These are phyloP conservation scores for Alternaria tenuissima DNA, from an alignment of 2,329 filamentous ascomycete species.

Conservation along the genomic window DNA sequence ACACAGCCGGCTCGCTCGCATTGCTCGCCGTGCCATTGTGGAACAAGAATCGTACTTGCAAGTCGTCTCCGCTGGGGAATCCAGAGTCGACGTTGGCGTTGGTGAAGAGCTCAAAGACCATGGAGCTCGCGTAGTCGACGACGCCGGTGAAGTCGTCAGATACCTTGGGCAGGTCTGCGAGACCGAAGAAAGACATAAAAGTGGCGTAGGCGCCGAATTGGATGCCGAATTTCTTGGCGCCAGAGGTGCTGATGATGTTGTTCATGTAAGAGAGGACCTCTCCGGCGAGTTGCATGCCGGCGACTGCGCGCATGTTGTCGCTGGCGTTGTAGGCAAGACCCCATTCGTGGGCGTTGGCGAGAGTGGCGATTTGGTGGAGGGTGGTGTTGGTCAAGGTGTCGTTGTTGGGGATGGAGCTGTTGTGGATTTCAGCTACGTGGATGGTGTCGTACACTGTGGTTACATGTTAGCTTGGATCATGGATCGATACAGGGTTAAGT, in stretches of 20 bases:
- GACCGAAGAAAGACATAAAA: constrained; percentile 69
- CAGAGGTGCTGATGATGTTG: constrained; percentile 50
- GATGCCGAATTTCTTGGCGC: constrained; percentile 57
- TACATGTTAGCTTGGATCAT: neutral
- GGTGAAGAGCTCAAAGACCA: constrained; percentile 78
- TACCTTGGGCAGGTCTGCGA: constrained; percentile 59
- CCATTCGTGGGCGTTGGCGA: constrained; percentile 83
- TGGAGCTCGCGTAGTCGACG: constrained; percentile 83
- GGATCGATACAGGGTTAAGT: no score
- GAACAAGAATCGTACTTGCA: constrained; percentile 69
- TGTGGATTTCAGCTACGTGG: constrained; percentile 70
- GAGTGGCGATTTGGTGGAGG: constrained; percentile 70
- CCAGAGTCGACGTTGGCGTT: constrained; percentile 46
- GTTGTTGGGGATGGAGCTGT: constrained; percentile 65
- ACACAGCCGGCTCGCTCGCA: constrained; percentile 58
- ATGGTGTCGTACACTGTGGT: constrained; percentile 65
- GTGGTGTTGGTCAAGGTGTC: constrained; percentile 67
- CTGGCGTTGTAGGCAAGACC: constrained; percentile 80
- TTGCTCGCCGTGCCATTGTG: constrained; percentile 66
- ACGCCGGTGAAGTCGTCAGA: constrained; percentile 75
- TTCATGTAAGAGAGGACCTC: constrained; percentile 57
- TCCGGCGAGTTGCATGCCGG: constrained; percentile 59
- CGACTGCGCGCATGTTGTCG: constrained; percentile 56
- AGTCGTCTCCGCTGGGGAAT: constrained; percentile 58
- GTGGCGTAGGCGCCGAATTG: constrained; percentile 70